Percentiles rank a stretch among this genome's conserved stretches.
phyloP scores from a whole-genome alignment of 2,329 filamentous ascomycete genomes.

The Trichophyton benhamiae region DNA sequence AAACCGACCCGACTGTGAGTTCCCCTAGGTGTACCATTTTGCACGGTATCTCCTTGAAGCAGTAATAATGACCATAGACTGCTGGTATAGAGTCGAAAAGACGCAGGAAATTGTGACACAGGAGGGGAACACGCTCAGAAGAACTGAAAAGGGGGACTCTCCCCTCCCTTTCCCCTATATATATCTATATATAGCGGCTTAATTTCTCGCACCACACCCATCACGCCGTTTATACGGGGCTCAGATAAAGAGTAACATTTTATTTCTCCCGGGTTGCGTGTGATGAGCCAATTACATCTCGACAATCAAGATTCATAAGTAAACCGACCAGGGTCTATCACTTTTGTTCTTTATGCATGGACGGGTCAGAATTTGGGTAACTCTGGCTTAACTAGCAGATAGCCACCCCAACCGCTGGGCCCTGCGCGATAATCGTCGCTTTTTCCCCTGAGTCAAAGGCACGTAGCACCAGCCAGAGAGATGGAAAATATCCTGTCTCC shows the following conservation, averaged over 20 bases:
- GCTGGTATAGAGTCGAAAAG: background rate
- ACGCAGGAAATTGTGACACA: background rate
- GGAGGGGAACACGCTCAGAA: background rate
- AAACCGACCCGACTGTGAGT: background rate
- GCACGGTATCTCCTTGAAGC: background rate
- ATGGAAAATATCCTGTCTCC: background rate
- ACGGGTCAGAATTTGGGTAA: background rate
- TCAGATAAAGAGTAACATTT: background rate
- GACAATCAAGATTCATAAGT: background rate
- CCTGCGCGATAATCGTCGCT: background rate
- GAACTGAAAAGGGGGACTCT: background rate
- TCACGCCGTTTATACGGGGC: background rate
- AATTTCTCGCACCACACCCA: background rate
- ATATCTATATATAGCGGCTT: background rate
- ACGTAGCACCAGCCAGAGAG: background rate
- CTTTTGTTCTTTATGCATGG: background rate
- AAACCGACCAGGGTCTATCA: background rate
- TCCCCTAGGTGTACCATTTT: background rate
- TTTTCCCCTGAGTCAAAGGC: background rate
- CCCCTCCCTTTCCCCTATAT: background rate
- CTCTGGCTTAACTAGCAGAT: background rate
- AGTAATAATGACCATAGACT: background rate
- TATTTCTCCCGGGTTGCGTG: background rate
- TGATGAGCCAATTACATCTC: background rate
- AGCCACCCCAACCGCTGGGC: background rate